Conservation (phyloP, 352 stramenopile species). For the Pythium brachiatum region DNA sequence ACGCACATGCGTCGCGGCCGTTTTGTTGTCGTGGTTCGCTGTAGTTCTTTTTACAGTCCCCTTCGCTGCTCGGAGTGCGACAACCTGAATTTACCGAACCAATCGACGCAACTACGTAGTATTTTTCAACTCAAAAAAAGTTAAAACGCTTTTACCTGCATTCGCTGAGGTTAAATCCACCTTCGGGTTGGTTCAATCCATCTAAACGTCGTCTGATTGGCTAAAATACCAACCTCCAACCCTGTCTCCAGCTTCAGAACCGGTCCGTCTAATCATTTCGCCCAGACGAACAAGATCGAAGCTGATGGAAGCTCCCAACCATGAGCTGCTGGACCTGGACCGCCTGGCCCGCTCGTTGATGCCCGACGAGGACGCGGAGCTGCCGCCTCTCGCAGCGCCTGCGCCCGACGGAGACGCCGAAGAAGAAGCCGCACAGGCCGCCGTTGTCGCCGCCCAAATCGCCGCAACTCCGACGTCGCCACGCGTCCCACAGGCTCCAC, state of each 20-base stretch:
- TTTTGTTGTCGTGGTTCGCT: too few relatives aligned
- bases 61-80: too few relatives aligned
- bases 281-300: constrained; percentile 15
- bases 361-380: constrained; percentile 30
- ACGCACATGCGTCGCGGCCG: too few relatives aligned
- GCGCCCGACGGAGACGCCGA: constrained; percentile 15
- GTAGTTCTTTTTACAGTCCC: too few relatives aligned
- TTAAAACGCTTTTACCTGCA: too few relatives aligned
- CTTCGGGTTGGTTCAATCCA: too few relatives aligned
- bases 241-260: not conserved
- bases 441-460: constrained; percentile 31
- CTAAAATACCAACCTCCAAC: not conserved
- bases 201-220: too few relatives aligned
- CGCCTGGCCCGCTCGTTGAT: constrained; percentile 42
- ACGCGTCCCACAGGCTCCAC: not conserved
- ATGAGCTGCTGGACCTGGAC: constrained; percentile 35
- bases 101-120: too few relatives aligned
- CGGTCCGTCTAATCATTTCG: too few relatives aligned
- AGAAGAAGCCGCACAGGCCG: constrained; percentile 36
- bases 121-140: too few relatives aligned
- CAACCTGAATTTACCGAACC: too few relatives aligned
- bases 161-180: too few relatives aligned
- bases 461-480: constrained; percentile 6
- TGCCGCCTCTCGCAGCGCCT: constrained; percentile 27
- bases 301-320: constrained; percentile 31